Conservation (phyloP, 768 basidiomycete genomes). For the Hygrocybe punicea region DNA sequence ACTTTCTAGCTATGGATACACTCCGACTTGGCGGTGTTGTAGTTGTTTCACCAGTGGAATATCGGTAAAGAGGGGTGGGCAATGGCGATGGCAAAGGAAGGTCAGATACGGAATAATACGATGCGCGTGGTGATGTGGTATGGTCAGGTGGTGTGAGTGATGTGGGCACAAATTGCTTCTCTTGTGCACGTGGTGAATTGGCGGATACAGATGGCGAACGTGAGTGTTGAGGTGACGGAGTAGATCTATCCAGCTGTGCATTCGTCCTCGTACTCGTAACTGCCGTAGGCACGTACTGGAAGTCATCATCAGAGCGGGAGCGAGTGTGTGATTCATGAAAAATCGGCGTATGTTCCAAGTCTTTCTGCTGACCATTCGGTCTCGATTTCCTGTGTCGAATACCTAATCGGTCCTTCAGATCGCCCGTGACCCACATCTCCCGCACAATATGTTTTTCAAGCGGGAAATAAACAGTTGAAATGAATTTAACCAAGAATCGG, state of each 20-base stretch:
- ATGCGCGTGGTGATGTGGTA: conserved; percentile 42
- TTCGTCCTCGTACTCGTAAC: conserved; percentile 34
- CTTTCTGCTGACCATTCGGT: conserved; percentile 23
- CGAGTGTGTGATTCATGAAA: conserved; percentile 61
- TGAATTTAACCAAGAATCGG: conserved; percentile 73
- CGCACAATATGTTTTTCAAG: conserved; percentile 88
- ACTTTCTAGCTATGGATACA: conserved; percentile 12
- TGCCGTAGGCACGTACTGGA: conserved; percentile 49
- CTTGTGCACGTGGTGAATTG: neutral
- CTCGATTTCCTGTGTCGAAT: conserved; percentile 58
- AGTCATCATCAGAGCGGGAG: conserved; percentile 56
- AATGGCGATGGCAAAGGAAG: conserved; percentile 61
- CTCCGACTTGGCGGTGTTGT: conserved; percentile 43
- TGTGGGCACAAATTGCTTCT: neutral
- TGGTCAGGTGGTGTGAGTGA: conserved; percentile 14
- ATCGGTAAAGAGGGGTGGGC: conserved; percentile 49
- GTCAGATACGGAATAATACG: conserved; percentile 70
- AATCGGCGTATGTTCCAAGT: conserved; percentile 68
- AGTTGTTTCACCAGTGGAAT: conserved; percentile 45
- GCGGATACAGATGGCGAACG: conserved; percentile 8
- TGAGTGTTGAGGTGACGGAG: conserved; percentile 13
- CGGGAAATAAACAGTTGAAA: conserved; percentile 68
- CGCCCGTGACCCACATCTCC: conserved; percentile 84
- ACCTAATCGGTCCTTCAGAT: conserved; percentile 78
- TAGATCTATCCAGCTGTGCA: conserved; percentile 47